A percentile compares a stretch with the other conserved stretches of the same genome.
These are phyloP conservation scores for Buxus sempervirens DNA, from an alignment of 164 flowering plant species.

Conservation along the genomic window DNA sequence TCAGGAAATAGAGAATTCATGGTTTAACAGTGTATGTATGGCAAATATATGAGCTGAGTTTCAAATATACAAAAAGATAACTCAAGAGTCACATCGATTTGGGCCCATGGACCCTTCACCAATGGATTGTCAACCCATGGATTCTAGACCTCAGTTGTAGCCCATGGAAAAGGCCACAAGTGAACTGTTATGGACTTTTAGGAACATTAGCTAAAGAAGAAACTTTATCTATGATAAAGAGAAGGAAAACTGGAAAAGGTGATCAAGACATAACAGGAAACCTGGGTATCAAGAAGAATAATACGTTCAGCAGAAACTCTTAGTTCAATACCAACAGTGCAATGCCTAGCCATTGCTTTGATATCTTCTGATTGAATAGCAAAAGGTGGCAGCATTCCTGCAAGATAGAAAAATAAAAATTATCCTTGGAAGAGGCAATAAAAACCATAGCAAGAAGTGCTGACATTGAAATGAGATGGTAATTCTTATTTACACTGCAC, in stretches of 20 bases:
- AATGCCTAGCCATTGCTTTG: conserved; percentile 71
- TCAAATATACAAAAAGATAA: no score
- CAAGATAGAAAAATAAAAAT: conserved; percentile 10
- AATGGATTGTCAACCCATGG: no score
- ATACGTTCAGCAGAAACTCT: conserved; percentile 75
- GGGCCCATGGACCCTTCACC: no score
- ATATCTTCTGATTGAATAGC: conserved; percentile 67
- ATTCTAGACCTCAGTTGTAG: no score
- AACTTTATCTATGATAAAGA: background rate
- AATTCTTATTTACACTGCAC: background rate
- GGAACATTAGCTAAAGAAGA: background rate
- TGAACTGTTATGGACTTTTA: no score
- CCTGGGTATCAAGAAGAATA: conserved; percentile 96
- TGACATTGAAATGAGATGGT: background rate
- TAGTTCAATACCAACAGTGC: conserved; percentile 83
- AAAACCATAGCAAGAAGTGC: background rate
- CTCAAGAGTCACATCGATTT: no score
- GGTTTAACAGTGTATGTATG: no score
- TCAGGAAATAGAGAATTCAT: no score
- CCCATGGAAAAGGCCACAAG: no score
- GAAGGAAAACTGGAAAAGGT: background rate
- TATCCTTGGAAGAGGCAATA: background rate
- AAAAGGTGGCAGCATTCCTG: conserved; percentile 94
- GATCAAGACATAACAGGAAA: conserved; percentile 12
- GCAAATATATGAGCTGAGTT: no score